Base-by-base conservation (phyloP, 2,329 filamentous ascomycete genomes). In the Cladorrhinum sp. region DNA sequence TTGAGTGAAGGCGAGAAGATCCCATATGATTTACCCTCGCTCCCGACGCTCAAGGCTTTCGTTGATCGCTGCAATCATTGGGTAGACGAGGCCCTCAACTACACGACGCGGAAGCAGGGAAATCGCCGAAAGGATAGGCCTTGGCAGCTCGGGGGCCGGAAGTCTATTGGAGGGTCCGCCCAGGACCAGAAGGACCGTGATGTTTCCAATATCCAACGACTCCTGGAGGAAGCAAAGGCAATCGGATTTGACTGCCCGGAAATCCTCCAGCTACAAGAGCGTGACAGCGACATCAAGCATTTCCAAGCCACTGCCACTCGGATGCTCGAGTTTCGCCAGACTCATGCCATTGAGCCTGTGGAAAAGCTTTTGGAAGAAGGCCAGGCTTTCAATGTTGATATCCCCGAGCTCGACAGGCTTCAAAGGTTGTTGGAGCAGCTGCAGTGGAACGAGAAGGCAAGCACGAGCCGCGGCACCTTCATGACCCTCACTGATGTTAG, bases 11-110 rank as follows among this genome's bases (percentile, higher is more conserved):
- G 95, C 74, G 95, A 99, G 78, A 93, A 92, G 75, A 97, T 99
- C 71, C 92, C 94, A 61, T 96, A 91, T 80, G 89, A 92, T 61
- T 83, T 99, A 64, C 86, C 88, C 66, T 93, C 92, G 64, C 83
- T 99, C 65, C 84, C 89, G 69, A 85, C 91, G 68, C 82, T 99
- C 68, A 90, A 87, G 76, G 85, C 88, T 67, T 99, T 96, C 77
- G 95, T 99, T 73, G 92, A 96, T 69, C 89, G 91, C 70, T 98
- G 95, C 79, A 96, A 96, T 75, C 92, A 96, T 73, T 97, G 96
- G 90, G 92, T 97, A 65, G 95, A 98, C 70, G 94, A 98, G 77
- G 95, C 95, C 66, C 95, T 91, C 70, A 93, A 90, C 72, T 99
- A 96, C 79, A 96, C 93, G 71, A 93, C 95, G 62, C 90, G 95